Evolutionary conservation across 1,139 yeast genomes (phyloP).

Genomic region (Geotrichum fermentans): DNA sequence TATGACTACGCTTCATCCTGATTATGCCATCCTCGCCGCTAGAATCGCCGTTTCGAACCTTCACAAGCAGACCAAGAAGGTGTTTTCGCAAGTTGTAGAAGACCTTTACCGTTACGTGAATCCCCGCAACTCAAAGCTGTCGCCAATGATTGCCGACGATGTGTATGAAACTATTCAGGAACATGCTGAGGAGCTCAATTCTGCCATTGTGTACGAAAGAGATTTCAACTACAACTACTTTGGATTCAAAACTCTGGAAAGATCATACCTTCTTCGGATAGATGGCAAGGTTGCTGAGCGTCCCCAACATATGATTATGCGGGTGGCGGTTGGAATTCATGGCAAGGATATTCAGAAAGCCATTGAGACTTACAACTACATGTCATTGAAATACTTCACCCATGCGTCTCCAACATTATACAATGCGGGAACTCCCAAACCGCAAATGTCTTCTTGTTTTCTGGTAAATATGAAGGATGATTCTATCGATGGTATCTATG

Average conservation of each 20-base stretch:
- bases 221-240: conserved; percentile 79
- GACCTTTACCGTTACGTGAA: conserved; percentile 70
- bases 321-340: conserved; percentile 86
- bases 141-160: conserved; percentile 80
- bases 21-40: conserved; percentile 90
- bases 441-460: conserved; percentile 88
- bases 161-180: conserved; percentile 58
- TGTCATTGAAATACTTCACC: conserved; percentile 79
- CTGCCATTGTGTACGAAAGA: conserved; percentile 77
- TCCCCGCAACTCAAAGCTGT: conserved; percentile 65
- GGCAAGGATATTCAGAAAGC: conserved; percentile 67
- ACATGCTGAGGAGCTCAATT: conserved; percentile 66
- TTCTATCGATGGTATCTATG: conserved; percentile 85
- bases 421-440: conserved; percentile 84
- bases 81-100: conserved; percentile 71
- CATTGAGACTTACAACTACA: conserved; percentile 73
- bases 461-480: conserved; percentile 84
- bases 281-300: conserved; percentile 77
- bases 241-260: conserved; percentile 82
- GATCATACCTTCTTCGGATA: conserved; percentile 70
- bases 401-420: conserved; percentile 88
- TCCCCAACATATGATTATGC: conserved; percentile 85
- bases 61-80: conserved; percentile 90
- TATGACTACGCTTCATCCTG: conserved; percentile 95
- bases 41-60: conserved; percentile 87